Evolutionary conservation across 768 basidiomycete species (phyloP), one percentile per base, ranked within the genome.

Genomic region (Lepiota venenata): DNA sequence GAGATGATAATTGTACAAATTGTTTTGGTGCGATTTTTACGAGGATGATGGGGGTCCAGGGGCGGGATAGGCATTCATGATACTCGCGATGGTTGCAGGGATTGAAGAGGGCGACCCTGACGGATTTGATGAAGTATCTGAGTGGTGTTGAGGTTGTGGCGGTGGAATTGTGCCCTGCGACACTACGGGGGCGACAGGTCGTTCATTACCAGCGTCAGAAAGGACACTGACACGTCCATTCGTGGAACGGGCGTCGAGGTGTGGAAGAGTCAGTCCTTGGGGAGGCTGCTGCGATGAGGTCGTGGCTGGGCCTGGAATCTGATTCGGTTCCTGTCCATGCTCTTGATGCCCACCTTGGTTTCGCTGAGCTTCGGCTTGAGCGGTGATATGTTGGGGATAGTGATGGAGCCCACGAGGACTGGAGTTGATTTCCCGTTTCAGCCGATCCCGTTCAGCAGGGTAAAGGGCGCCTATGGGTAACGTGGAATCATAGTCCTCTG

Each of bases 1-100:
- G 43, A 46, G 35, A 51, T 55, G 54, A 55, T 50, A 47, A 39
- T 54, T 37, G 38, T 54, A 54, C 52, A 54, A 9, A 38, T 47
- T 54, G 52, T 46, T 18, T 40, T 47, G 36, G 21, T 9, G 44
- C 11, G 14, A 50, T 20, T 39, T 46, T 46, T 29, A 49, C 45
- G 40, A 52, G 35, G 43, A 42, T n/a, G 47, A 50, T 51, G 57
- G 60, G 48, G 60, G 55, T 54, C 61, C 60, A 40, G 61, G 60
- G 1, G 71, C 64, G 8, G 82, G 76, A 64, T 85, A 86, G n/a
- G 84, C 84, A 60, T 84, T 81, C 84, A 88, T 82, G 58, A 88
- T 85, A 56, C 78, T 82, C 32, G 83, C 87, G 40, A 54, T 54
- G 39, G 58, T 58, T 8, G 58, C 36, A 1, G 58, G 58, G 12